phyloP scores from a whole-genome alignment of 805 yeast genomes.

The Saturnispora ahearnii region DNA sequence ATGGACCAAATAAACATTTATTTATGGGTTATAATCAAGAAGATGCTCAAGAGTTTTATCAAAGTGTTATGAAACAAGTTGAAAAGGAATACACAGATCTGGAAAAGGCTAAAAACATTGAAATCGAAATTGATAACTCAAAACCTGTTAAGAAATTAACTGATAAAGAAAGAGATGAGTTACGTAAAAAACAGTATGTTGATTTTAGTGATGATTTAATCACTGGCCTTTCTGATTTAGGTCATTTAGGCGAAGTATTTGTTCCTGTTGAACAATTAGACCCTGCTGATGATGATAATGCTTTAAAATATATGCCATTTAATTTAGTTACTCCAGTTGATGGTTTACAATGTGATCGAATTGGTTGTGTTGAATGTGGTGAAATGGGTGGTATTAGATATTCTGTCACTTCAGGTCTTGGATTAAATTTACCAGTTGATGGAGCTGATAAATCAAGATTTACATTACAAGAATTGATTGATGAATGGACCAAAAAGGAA shows the following conservation, averaged over 20 bases:
- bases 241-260: conserved; percentile 53
- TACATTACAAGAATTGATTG: conserved; percentile 43
- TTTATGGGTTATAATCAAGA: conserved; percentile 86
- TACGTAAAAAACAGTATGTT: conserved; percentile 23
- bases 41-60: conserved; percentile 95
- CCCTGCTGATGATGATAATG: conserved; percentile 46
- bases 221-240: conserved; percentile 37
- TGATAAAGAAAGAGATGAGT: conserved; percentile 15
- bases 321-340: conserved; percentile 81
- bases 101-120: conserved; percentile 8
- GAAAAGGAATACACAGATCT: conserved; percentile 43
- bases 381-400: conserved; percentile 89
- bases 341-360: conserved; percentile 79
- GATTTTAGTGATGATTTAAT: conserved; percentile 24
- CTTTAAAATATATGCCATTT: conserved; percentile 39
- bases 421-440: conserved; percentile 51
- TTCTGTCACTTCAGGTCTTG: conserved; percentile 66
- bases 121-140: conserved; percentile 9
- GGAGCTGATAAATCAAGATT: conserved; percentile 33
- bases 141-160: conserved; percentile 21
- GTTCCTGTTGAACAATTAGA: conserved; percentile 73
- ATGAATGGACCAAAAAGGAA: conserved; percentile 70
- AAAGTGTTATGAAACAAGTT: conserved; percentile 56
- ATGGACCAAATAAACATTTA: conserved; percentile 69
- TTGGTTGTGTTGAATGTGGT: conserved; percentile 86